A percentile compares a stretch with the other conserved stretches of the same genome.
Conservation (phyloP, 768 basidiomycete species). For the Chlorophyllum brunneum region DNA sequence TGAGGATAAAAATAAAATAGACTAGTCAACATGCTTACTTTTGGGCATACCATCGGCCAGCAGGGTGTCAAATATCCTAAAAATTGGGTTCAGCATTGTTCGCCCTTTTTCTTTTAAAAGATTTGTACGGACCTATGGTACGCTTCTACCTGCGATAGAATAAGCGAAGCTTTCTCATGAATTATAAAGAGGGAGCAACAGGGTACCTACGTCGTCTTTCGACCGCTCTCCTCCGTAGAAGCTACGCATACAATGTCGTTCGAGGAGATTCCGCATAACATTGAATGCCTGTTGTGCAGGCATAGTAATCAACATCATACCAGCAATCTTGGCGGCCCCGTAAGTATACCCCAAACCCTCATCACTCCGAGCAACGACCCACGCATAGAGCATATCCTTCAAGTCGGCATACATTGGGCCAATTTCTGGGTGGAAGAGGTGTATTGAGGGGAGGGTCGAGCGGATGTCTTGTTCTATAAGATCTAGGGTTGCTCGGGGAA, state of each 20-base stretch:
- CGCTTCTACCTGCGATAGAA: slow-evolving; percentile 67
- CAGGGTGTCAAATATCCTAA: slow-evolving; percentile 87
- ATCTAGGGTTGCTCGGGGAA: slow-evolving; percentile 58
- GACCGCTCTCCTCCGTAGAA: slow-evolving; percentile 73
- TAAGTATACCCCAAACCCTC: slow-evolving; percentile 73
- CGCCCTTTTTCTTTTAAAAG: background rate
- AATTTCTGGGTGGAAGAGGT: slow-evolving; percentile 71
- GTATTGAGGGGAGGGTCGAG: slow-evolving; percentile 69
- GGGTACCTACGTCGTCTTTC: slow-evolving; percentile 76
- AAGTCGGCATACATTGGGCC: slow-evolving; percentile 83
- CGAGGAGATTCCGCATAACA: slow-evolving; percentile 80
- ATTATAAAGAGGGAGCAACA: background rate
- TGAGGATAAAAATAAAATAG: slow-evolving; percentile 5
- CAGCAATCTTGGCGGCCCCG: slow-evolving; percentile 73
- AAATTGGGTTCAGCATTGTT: slow-evolving; percentile 5
- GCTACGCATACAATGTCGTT: slow-evolving; percentile 79
- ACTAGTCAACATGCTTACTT: slow-evolving; percentile 42
- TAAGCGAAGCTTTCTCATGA: slow-evolving; percentile 17
- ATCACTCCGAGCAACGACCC: slow-evolving; percentile 83
- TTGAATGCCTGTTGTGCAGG: slow-evolving; percentile 70
- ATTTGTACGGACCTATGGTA: slow-evolving; percentile 69
- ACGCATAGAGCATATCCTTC: slow-evolving; percentile 81
- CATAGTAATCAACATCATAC: slow-evolving; percentile 86
- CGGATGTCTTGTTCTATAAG: slow-evolving; percentile 73
- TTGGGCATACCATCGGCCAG: slow-evolving; percentile 94